A percentile compares a stretch with the other conserved stretches of the same genome.
Conservation (phyloP, 2,329 filamentous ascomycete species). For the Aspergillus candidus region DNA sequence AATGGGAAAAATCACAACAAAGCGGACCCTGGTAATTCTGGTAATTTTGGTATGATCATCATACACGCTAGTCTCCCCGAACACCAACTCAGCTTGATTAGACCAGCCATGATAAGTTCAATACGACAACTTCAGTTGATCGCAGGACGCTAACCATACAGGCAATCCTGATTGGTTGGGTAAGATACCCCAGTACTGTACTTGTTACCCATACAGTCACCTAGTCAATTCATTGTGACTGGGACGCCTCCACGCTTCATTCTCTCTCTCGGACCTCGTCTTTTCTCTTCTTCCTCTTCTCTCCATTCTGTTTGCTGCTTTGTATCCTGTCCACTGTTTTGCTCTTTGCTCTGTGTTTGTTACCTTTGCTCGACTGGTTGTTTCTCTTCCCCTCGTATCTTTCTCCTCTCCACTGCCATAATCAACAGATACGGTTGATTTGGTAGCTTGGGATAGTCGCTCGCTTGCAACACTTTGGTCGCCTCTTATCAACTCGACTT, state of each 20-base stretch:
- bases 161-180: no score
- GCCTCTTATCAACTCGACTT: no score
- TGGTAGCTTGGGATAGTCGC: no score
- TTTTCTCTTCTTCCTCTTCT: conserved; percentile 7
- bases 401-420: not conserved
- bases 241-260: no score
- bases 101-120: conserved; percentile 3
- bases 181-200: no score
- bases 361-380: not conserved
- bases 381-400: not conserved
- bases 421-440: no score
- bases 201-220: no score
- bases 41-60: conserved; percentile 14
- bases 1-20: not conserved
- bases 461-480: not conserved
- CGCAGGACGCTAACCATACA: no score
- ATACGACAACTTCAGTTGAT: conserved; percentile 1
- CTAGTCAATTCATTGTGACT: no score
- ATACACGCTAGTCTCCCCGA: no score
- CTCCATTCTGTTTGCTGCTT: conserved; percentile 5
- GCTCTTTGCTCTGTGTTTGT: conserved; percentile 3
- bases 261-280: conserved; percentile 1
- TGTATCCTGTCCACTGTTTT: conserved; percentile 1
- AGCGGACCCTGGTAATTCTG: conserved; percentile 7
- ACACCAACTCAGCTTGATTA: no score